phyloP scores from a whole-genome alignment of 176 grass and related monocot species.

The Cocos nucifera region DNA sequence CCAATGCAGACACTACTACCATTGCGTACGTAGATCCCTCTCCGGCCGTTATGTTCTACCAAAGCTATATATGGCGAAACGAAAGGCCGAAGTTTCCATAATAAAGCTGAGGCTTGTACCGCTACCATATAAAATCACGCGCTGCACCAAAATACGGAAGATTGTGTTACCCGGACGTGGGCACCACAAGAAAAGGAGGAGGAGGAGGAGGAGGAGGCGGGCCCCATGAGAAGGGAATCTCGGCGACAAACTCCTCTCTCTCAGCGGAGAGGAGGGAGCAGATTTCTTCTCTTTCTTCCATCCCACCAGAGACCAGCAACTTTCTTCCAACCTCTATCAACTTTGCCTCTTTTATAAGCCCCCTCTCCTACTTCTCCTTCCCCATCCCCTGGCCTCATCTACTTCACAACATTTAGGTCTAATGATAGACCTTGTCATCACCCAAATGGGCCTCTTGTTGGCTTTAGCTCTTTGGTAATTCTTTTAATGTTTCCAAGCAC shows the following conservation, averaged over 20 bases:
- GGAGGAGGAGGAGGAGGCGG: constrained; percentile 8
- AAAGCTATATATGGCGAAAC: too few relatives aligned
- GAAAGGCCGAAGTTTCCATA: too few relatives aligned
- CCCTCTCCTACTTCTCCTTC: background rate
- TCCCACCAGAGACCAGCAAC: constrained; percentile 29
- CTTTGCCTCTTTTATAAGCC: constrained; percentile 20
- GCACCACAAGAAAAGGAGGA: constrained; percentile 12
- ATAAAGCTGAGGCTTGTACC: too few relatives aligned
- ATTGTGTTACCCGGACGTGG: constrained; percentile 11
- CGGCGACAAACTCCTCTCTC: constrained; percentile 40
- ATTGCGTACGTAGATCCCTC: too few relatives aligned
- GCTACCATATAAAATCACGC: too few relatives aligned
- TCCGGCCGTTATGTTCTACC: too few relatives aligned
- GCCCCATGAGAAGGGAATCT: constrained; percentile 42
- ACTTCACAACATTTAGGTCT: too few relatives aligned
- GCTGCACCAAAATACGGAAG: too few relatives aligned
- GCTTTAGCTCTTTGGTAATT: too few relatives aligned
- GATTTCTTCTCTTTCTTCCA: constrained; percentile 13
- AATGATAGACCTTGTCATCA: background rate
- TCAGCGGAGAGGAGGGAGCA: background rate
- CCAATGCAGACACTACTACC: too few relatives aligned
- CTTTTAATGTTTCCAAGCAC: too few relatives aligned
- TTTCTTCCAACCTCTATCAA: constrained; percentile 31
- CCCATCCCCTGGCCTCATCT: background rate
- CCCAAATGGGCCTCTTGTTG: background rate